Conservation (phyloP, 108 stramenopile genomes). For the Chaetoceros muelleri region DNA sequence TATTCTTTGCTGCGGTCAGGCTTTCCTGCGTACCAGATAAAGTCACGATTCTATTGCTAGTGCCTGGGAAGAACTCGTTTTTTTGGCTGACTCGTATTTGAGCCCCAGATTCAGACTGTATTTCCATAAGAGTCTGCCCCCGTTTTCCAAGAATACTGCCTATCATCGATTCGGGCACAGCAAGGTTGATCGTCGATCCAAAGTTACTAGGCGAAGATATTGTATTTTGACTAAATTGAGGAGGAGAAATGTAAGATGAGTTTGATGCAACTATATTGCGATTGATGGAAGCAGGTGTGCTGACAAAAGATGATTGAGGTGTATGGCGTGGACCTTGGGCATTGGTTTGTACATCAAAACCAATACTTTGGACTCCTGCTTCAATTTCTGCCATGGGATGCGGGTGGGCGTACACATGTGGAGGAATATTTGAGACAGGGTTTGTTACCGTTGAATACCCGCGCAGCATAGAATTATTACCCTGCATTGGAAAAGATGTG, state of each 20-base stretch:
- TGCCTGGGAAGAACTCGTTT: conserved; percentile 65
- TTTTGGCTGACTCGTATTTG: conserved; percentile 60
- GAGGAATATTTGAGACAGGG: conserved; percentile 4
- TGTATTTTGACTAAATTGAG: not conserved
- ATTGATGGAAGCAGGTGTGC: not conserved
- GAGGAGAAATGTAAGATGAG: conserved; percentile 14
- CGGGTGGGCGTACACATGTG: too few species aligned
- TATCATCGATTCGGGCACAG: conserved; percentile 54
- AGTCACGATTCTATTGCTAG: conserved; percentile 56
- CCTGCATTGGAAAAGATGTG: not conserved
- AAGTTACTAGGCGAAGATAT: not conserved
- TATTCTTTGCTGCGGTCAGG: not conserved
- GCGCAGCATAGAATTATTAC: not conserved
- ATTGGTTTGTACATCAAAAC: too few species aligned
- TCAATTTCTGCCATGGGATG: not conserved
- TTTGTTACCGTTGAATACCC: not conserved
- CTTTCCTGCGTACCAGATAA: conserved; percentile 37
- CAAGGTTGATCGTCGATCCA: conserved; percentile 31
- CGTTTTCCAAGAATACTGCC: conserved; percentile 61
- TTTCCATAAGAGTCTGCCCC: conserved; percentile 49
- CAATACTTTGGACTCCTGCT: not conserved
- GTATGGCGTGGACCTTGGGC: too few species aligned
- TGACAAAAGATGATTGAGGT: not conserved
- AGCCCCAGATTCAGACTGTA: conserved; percentile 46
- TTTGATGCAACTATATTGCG: too few species aligned